Conservation (phyloP, 2,329 filamentous ascomycete genomes). For the Calonectria pseudoturangicola region DNA sequence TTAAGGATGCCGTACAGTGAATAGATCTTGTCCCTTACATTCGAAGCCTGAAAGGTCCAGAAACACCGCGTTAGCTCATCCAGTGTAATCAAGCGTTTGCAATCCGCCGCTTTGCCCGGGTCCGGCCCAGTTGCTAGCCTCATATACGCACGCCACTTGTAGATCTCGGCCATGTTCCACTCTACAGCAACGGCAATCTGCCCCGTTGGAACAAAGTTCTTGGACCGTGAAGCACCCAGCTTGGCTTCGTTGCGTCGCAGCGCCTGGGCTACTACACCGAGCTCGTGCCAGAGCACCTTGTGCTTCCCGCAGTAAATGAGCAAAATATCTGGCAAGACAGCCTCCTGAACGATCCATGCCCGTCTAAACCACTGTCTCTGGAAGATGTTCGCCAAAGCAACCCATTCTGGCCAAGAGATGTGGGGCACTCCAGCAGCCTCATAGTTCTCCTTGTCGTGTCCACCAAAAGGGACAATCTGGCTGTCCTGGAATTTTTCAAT, state of each 20-base stretch:
- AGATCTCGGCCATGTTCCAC: conserved; percentile 54
- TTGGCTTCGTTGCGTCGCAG: conserved; percentile 45
- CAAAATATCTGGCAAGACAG: conserved; percentile 48
- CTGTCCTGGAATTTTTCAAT: conserved; percentile 43
- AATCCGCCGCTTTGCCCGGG: conserved; percentile 21
- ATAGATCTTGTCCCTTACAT: conserved; percentile 54
- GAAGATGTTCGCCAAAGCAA: conserved; percentile 49
- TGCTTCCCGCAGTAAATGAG: conserved; percentile 52
- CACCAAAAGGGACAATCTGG: conserved; percentile 48
- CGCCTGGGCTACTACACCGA: conserved; percentile 47
- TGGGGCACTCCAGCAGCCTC: conserved; percentile 44
- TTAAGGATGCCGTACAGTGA: conserved; percentile 52
- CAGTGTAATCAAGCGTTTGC: conserved; percentile 42
- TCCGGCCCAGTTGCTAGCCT: conserved; percentile 26
- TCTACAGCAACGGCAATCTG: conserved; percentile 50
- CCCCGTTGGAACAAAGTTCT: conserved; percentile 42
- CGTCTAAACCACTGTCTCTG: conserved; percentile 56
- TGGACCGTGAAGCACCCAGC: conserved; percentile 40
- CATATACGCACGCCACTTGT: conserved; percentile 47
- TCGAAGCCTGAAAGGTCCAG: conserved; percentile 52
- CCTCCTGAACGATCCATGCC: conserved; percentile 56
- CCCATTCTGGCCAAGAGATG: conserved; percentile 45
- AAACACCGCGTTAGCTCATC: conserved; percentile 45
- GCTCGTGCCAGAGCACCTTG: conserved; percentile 42
- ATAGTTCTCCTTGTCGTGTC: conserved; percentile 48